A percentile compares a stretch with the other conserved stretches of the same genome.
Evolutionary conservation across 768 basidiomycete genomes (phyloP).

Genomic region (Macrocybe gigantea): DNA sequence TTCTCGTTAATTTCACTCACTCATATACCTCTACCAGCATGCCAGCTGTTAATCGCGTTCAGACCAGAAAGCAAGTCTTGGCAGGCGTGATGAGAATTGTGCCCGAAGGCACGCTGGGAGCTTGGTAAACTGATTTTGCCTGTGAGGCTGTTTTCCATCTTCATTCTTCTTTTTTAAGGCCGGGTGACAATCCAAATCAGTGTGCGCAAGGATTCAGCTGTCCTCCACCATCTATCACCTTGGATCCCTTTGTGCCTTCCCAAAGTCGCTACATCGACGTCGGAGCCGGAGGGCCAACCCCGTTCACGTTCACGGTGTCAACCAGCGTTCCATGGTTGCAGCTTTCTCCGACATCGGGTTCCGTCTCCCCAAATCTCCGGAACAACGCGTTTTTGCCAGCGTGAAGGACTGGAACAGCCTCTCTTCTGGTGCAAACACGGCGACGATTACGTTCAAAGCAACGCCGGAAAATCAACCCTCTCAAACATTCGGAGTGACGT

Average conservation of each 20-base stretch:
- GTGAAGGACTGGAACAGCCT: constrained; percentile 55
- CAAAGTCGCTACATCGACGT: constrained; percentile 55
- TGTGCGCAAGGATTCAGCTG: constrained; percentile 46
- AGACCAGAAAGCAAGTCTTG: constrained; percentile 48
- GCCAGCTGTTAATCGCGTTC: constrained; percentile 46
- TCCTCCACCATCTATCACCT: constrained; percentile 38
- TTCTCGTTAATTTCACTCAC: not conserved
- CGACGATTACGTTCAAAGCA: constrained; percentile 41
- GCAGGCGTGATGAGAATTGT: constrained; percentile 61
- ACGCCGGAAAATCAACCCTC: constrained; percentile 33
- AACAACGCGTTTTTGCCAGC: constrained; percentile 47
- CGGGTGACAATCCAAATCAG: constrained; percentile 60
- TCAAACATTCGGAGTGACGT: constrained; percentile 22
- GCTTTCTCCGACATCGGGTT: constrained; percentile 40
- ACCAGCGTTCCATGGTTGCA: constrained; percentile 49
- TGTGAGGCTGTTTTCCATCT: not conserved
- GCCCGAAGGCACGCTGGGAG: constrained; percentile 53
- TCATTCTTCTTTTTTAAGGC: constrained; percentile 31
- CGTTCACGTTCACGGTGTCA: constrained; percentile 49
- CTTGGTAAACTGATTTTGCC: constrained; percentile 38
- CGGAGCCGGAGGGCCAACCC: constrained; percentile 50
- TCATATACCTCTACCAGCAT: constrained; percentile 27
- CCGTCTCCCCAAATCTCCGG: constrained; percentile 40
- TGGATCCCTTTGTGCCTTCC: constrained; percentile 55
- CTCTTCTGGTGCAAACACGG: constrained; percentile 26